Evolutionary conservation across 768 basidiomycete genomes (phyloP).

Genomic region (Rubroboletus pulcherrimus): DNA sequence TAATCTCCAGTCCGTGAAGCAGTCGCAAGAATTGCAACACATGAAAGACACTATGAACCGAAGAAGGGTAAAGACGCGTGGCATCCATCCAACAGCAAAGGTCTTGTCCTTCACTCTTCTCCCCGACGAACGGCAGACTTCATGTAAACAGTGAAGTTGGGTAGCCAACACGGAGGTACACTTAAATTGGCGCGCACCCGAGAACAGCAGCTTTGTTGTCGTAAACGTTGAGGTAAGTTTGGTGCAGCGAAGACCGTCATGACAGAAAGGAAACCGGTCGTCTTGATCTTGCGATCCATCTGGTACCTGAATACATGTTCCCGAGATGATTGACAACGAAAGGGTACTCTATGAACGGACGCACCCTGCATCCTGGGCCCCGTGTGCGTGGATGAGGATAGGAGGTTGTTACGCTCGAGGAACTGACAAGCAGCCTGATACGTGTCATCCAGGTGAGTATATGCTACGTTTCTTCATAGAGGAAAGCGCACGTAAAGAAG

Average conservation of each 20-base stretch:
- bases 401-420: constrained; percentile 92
- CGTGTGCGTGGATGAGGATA: constrained; percentile 98
- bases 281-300: constrained; percentile 98
- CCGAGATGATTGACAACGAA: neutral
- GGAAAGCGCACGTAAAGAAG: constrained; percentile 71
- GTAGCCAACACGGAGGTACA: constrained; percentile 95
- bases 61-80: constrained; percentile 91
- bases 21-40: no score
- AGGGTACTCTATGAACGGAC: constrained; percentile 17
- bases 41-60: constrained; percentile 54
- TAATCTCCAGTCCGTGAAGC: no score
- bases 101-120: constrained; percentile 99
- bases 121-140: constrained; percentile 97
- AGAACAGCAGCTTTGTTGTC: constrained; percentile 99
- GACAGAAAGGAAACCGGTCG: constrained; percentile 96
- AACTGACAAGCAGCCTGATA: constrained; percentile 97
- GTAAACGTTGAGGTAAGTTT: constrained; percentile 95
- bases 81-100: constrained; percentile 94
- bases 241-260: constrained; percentile 99
- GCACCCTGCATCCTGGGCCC: constrained; percentile 97
- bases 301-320: constrained; percentile 58
- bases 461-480: neutral
- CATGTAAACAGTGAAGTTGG: constrained; percentile 99
- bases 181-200: constrained; percentile 98
- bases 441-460: constrained; percentile 37